Percentiles rank a stretch among this genome's conserved stretches.
Evolutionary conservation across 148 eudicot species (phyloP).

Genomic region (Salicornia ramosissima): DNA sequence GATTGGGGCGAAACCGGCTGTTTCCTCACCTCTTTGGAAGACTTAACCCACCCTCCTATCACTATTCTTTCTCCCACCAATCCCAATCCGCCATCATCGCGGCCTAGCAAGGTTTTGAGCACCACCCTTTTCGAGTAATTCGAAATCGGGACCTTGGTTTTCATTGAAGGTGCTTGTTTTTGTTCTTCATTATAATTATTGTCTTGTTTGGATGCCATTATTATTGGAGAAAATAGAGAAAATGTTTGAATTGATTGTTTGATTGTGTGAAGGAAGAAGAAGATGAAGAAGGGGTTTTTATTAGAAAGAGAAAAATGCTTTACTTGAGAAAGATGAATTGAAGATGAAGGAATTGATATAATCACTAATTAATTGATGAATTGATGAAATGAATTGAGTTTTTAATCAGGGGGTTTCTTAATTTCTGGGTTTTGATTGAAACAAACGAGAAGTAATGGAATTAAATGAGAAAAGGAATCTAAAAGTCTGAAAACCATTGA

Average conservation of each 20-base stretch:
- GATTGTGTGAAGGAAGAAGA: not conserved
- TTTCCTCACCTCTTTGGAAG: slow-evolving; percentile 62
- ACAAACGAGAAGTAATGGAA: slow-evolving; percentile 9
- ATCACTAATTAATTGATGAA: not conserved
- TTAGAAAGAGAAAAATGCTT: slow-evolving; percentile 32
- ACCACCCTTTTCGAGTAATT: slow-evolving; percentile 66
- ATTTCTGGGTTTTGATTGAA: not conserved
- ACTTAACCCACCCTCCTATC: slow-evolving; percentile 92
- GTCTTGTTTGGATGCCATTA: slow-evolving; percentile 26
- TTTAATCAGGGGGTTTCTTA: not conserved
- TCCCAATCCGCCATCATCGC: slow-evolving; percentile 50
- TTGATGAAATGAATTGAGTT: no score
- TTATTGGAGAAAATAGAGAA: not conserved
- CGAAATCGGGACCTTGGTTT: slow-evolving; percentile 32
- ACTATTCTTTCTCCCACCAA: slow-evolving; percentile 56
- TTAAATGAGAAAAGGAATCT: slow-evolving; percentile 20
- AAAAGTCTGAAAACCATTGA: slow-evolving; percentile 14
- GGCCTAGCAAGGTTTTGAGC: slow-evolving; percentile 44
- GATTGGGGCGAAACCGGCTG: slow-evolving; percentile 23
- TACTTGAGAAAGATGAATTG: slow-evolving; percentile 39
- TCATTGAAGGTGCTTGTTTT: not conserved
- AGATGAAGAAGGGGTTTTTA: slow-evolving; percentile 9
- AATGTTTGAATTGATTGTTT: not conserved
- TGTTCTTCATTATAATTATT: not conserved
- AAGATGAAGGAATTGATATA: slow-evolving; percentile 27